Evolutionary conservation across 169 alveolate genomes (phyloP).

Genomic region (Cryptosporidium parvum): DNA sequence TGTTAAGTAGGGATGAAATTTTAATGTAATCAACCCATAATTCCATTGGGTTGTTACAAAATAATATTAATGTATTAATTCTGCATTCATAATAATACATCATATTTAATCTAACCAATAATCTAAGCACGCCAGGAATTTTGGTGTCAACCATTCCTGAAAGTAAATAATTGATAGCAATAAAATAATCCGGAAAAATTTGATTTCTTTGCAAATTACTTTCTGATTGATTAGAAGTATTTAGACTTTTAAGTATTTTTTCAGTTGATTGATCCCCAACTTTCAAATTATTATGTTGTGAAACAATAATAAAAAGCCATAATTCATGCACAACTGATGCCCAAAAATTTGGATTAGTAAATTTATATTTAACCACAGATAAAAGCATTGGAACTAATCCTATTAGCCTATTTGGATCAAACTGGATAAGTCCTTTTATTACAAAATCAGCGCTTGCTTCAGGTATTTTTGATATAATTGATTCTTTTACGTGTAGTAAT

Average conservation of each 20-base stretch:
- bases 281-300: slow-evolving; percentile 40
- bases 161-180: slow-evolving; percentile 53
- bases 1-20: slow-evolving; percentile 33
- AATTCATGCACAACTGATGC: slow-evolving; percentile 67
- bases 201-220: slow-evolving; percentile 33
- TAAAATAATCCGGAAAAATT: slow-evolving; percentile 61
- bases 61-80: slow-evolving; percentile 48
- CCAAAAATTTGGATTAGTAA: slow-evolving; percentile 65
- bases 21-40: slow-evolving; percentile 58
- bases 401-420: slow-evolving; percentile 63
- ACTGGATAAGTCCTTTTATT: slow-evolving; percentile 44
- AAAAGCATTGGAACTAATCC: slow-evolving; percentile 65
- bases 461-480: slow-evolving; percentile 45
- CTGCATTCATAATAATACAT: slow-evolving; percentile 71
- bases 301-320: slow-evolving; percentile 61
- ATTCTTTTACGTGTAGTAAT: slow-evolving; percentile 53
- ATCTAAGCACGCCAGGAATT: slow-evolving; percentile 70
- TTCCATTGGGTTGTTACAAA: slow-evolving; percentile 44
- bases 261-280: slow-evolving; percentile 68
- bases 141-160: slow-evolving; percentile 73
- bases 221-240: not conserved
- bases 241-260: slow-evolving; percentile 2
- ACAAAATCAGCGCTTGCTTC: slow-evolving; percentile 41
- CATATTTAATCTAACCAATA: slow-evolving; percentile 42
- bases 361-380: slow-evolving; percentile 67